Conservation (phyloP, 2,329 filamentous ascomycete species). For the Claviceps maximensis region DNA sequence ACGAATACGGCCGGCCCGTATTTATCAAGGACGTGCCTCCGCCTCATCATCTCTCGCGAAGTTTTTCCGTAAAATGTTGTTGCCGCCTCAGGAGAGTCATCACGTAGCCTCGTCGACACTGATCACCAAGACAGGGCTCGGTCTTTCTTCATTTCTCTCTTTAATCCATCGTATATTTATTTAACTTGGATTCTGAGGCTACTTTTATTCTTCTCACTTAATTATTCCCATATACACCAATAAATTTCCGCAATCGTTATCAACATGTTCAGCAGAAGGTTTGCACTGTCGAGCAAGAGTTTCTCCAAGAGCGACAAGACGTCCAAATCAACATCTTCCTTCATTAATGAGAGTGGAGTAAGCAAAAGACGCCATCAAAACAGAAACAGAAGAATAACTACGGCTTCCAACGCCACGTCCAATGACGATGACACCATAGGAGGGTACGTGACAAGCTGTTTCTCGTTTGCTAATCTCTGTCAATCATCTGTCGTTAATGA, state of each 20-base stretch:
- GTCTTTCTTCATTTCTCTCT: background rate
- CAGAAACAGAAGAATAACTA: constrained; percentile 32
- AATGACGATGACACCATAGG: constrained; percentile 27
- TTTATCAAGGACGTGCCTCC: background rate
- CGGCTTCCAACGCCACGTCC: constrained; percentile 26
- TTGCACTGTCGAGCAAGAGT: constrained; percentile 34
- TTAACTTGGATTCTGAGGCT: background rate
- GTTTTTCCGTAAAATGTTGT: background rate
- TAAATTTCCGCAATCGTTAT: background rate
- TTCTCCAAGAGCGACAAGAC: constrained; percentile 39
- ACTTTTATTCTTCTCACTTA: background rate
- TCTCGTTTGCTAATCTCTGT: background rate
- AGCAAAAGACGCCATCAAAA: constrained; percentile 42
- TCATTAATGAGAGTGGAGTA: constrained; percentile 40
- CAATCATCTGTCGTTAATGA: background rate
- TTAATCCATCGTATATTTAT: background rate
- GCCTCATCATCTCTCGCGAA: background rate
- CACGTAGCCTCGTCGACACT: background rate
- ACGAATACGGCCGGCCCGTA: background rate
- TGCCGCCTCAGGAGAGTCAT: constrained; percentile 1
- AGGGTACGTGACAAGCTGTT: constrained; percentile 25
- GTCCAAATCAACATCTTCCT: constrained; percentile 39
- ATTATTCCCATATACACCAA: background rate
- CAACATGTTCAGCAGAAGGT: constrained; percentile 36
- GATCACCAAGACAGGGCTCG: background rate